These are phyloP conservation scores for Chenopodium album DNA, from an alignment of 148 eudicot genomes.

Conservation along the genomic window DNA sequence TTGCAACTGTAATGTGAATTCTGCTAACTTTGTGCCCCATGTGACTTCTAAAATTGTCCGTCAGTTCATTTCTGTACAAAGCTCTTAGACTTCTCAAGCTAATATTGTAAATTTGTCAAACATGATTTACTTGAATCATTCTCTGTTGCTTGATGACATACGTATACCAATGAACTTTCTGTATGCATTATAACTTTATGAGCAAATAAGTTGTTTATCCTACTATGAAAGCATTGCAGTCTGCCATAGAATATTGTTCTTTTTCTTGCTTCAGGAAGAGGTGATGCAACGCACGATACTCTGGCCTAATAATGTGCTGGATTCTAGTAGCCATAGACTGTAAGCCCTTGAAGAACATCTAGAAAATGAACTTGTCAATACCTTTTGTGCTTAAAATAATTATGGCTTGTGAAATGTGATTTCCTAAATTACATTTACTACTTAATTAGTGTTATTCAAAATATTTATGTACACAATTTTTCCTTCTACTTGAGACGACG, in stretches of 20 bases:
- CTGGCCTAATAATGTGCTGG: background rate
- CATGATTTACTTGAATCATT: background rate
- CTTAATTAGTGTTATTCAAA: too few relatives aligned
- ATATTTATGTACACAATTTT: too few relatives aligned
- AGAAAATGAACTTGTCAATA: too few relatives aligned
- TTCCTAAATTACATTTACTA: too few relatives aligned
- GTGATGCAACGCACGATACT: background rate
- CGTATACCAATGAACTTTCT: background rate
- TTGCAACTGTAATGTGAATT: conserved; percentile 10
- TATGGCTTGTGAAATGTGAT: background rate
- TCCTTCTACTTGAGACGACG: too few relatives aligned
- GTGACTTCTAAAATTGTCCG: background rate
- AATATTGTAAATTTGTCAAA: conserved; percentile 16
- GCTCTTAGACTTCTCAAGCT: background rate
- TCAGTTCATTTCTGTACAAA: conserved; percentile 13
- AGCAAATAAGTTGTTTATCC: conserved; percentile 3
- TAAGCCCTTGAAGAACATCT: background rate
- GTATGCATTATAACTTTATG: background rate
- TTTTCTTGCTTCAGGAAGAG: background rate
- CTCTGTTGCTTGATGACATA: background rate
- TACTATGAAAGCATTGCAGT: background rate
- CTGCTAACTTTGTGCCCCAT: background rate
- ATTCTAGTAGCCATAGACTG: background rate
- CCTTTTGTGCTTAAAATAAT: background rate
- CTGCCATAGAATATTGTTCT: background rate